A percentile compares a stretch with the other conserved stretches of the same genome.
Conservation (phyloP, 345 rosid genomes). For the Raphanus raphanistrum region DNA sequence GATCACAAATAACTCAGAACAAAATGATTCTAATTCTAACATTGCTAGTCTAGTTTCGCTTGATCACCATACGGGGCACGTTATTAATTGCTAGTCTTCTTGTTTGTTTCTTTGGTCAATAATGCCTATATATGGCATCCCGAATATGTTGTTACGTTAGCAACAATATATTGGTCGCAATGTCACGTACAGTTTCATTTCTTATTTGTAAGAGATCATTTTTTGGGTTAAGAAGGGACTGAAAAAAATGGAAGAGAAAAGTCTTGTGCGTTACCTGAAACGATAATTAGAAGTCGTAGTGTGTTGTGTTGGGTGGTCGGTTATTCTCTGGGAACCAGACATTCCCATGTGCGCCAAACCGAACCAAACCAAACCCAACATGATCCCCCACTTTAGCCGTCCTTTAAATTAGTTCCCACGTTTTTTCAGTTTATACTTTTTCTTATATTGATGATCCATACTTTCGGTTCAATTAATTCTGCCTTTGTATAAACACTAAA, state of each 20-base stretch:
- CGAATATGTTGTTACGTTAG: background rate
- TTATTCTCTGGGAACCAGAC: conserved; percentile 23
- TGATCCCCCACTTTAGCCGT: conserved; percentile 7
- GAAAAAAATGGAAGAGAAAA: background rate
- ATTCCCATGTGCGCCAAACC: conserved; percentile 30
- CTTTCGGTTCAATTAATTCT: conserved; percentile 26
- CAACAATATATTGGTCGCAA: background rate
- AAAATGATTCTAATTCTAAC: too few species aligned
- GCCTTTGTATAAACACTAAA: background rate
- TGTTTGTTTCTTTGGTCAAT: conserved; percentile 20
- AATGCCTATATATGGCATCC: background rate
- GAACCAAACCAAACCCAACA: conserved; percentile 25
- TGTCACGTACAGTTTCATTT: background rate
- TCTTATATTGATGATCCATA: background rate
- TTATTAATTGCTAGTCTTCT: background rate
- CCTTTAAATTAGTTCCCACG: background rate
- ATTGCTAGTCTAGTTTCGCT: too few species aligned
- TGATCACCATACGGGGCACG: too few species aligned
- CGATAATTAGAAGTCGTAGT: conserved; percentile 10
- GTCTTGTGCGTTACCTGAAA: conserved; percentile 5
- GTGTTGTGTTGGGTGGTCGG: conserved; percentile 17
- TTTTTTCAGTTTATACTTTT: background rate
- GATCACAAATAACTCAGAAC: too few species aligned
- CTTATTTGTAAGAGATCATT: background rate
- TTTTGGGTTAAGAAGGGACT: background rate